These are phyloP conservation scores for Dryas drummondii DNA, from an alignment of 306 rosid species.

Conservation along the genomic window DNA sequence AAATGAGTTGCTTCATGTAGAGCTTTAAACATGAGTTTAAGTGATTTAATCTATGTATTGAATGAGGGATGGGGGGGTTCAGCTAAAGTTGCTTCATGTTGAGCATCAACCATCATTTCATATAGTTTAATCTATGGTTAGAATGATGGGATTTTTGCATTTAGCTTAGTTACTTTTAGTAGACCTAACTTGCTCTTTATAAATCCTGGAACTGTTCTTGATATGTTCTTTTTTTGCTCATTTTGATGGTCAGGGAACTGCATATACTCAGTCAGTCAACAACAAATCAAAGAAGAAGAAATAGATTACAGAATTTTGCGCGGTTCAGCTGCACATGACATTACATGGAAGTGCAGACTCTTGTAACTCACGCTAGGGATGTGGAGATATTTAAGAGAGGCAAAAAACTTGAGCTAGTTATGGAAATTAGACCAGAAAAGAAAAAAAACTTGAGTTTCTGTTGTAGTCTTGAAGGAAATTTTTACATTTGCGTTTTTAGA, in stretches of 20 bases:
- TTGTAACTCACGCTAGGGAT: slow-evolving; percentile 50
- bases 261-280: slow-evolving; percentile 53
- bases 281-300: slow-evolving; percentile 88
- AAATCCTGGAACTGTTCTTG: slow-evolving; percentile 7
- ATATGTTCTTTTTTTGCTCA: neutral
- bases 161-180: neutral
- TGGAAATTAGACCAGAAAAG: slow-evolving; percentile 42
- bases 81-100: neutral
- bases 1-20: neutral
- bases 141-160: neutral
- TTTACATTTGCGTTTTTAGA: slow-evolving; percentile 20
- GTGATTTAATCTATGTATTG: neutral
- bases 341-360: slow-evolving; percentile 43
- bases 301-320: slow-evolving; percentile 40
- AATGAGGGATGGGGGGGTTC: neutral
- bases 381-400: slow-evolving; percentile 46
- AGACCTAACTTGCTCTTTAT: neutral
- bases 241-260: slow-evolving; percentile 74
- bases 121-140: neutral
- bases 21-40: neutral
- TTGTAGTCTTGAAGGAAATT: slow-evolving; percentile 54
- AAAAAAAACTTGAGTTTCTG: slow-evolving; percentile 37
- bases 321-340: slow-evolving; percentile 45
- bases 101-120: neutral
- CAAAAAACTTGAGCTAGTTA: slow-evolving; percentile 37